Conservation (phyloP, 1,139 yeast genomes). For the Hanseniaspora uvarum region DNA sequence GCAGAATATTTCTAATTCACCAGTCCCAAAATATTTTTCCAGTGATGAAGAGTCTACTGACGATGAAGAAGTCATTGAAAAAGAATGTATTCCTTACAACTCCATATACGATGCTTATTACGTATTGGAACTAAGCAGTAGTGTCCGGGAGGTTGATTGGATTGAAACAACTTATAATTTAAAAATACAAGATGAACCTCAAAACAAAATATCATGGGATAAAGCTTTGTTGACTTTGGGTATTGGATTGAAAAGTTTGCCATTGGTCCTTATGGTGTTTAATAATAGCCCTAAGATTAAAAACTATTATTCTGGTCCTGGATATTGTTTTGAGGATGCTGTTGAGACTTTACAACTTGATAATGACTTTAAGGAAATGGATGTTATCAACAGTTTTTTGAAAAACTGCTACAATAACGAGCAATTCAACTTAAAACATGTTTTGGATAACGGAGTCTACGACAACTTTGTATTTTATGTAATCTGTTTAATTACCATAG, state of each 20-base stretch:
- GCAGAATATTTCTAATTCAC: not conserved
- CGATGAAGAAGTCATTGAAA: not conserved
- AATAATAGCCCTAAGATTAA: conserved; percentile 28
- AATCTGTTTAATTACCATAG: conserved; percentile 43
- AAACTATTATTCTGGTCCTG: conserved; percentile 26
- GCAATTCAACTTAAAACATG: conserved; percentile 41
- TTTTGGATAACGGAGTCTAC: conserved; percentile 38
- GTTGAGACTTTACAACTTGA: conserved; percentile 38
- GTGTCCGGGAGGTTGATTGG: conserved; percentile 60
- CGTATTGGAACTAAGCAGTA: conserved; percentile 49
- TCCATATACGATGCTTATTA: conserved; percentile 50
- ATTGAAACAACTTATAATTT: conserved; percentile 60
- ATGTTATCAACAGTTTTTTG: conserved; percentile 47
- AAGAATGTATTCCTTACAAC: conserved; percentile 42
- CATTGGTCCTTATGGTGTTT: conserved; percentile 30
- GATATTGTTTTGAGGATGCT: conserved; percentile 33
- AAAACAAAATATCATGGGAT: conserved; percentile 30
- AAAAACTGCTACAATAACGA: conserved; percentile 32
- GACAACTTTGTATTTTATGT: conserved; percentile 24
- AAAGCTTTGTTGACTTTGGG: conserved; percentile 55
- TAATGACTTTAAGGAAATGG: conserved; percentile 35
- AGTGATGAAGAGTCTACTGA: conserved; percentile 4
- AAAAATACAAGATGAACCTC: conserved; percentile 44
- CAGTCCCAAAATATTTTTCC: not conserved
- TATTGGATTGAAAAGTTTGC: conserved; percentile 39